Evolutionary conservation across 2,329 filamentous ascomycete genomes (phyloP).

Genomic region (Bipolaris sorokiniana): DNA sequence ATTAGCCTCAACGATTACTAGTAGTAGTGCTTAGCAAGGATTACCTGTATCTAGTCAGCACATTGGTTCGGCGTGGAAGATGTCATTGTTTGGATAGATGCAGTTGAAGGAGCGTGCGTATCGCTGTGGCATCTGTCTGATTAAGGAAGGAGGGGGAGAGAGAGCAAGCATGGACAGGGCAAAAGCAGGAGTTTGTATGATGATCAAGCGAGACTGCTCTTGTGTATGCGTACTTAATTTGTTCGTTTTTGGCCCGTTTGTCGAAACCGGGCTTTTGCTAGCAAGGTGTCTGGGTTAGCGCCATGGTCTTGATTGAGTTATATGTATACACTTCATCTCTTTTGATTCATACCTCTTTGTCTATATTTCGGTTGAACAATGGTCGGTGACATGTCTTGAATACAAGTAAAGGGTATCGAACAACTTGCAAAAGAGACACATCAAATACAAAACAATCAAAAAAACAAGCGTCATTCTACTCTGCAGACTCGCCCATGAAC

Average conservation of each 20-base stretch:
- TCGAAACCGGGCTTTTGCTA: constrained; percentile 13
- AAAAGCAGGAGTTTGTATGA: constrained; percentile 12
- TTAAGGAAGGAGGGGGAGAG: not conserved
- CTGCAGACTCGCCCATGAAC: too few species aligned
- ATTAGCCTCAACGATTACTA: not conserved
- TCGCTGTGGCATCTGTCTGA: not conserved
- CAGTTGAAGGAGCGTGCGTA: not conserved
- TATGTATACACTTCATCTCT: constrained; percentile 8
- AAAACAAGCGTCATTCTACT: too few species aligned
- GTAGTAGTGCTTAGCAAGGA: not conserved
- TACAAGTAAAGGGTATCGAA: too few species aligned
- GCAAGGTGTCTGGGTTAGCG: constrained; percentile 22
- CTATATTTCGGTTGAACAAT: too few species aligned
- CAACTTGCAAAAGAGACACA: too few species aligned
- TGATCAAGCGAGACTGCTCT: constrained; percentile 9
- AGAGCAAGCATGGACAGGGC: not conserved
- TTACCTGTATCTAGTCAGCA: constrained; percentile 7
- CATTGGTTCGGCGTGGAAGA: not conserved
- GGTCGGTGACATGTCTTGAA: too few species aligned
- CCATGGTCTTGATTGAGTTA: constrained; percentile 10
- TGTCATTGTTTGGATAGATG: constrained; percentile 9
- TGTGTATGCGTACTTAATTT: constrained; percentile 17
- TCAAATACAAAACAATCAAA: too few species aligned
- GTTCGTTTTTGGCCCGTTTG: constrained; percentile 10
- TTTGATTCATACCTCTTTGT: not conserved